Evolutionary conservation across 169 alveolate genomes (phyloP).

Genomic region (Hammondia hammondi): DNA sequence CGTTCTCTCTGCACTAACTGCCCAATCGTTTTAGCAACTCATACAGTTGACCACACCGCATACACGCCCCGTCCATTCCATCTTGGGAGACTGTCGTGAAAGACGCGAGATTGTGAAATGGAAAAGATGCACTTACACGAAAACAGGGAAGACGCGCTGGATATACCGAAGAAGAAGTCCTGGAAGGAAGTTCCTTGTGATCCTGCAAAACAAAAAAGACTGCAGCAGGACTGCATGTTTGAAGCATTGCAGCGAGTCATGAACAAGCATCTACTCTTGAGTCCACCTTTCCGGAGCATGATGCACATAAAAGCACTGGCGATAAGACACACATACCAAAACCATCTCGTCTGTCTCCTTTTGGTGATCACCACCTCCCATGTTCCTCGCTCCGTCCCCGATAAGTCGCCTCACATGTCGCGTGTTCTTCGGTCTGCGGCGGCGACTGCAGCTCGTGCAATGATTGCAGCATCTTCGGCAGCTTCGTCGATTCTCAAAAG

Average conservation of each 20-base stretch:
- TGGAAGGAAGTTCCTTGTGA: background rate
- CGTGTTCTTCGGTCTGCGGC: slow-evolving; percentile 9
- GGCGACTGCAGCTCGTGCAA: slow-evolving; percentile 9
- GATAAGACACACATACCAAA: background rate
- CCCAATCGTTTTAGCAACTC: too few species aligned
- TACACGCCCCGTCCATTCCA: too few species aligned
- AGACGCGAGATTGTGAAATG: background rate
- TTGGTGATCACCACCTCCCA: too few species aligned
- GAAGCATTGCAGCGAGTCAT: too few species aligned
- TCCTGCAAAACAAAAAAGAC: background rate
- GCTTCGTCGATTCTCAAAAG: slow-evolving; percentile 15
- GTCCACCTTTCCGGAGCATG: too few species aligned
- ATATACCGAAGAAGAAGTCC: slow-evolving; percentile 19
- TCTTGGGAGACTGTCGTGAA: too few species aligned
- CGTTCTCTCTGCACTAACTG: too few species aligned
- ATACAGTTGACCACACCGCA: too few species aligned
- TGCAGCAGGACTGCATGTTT: too few species aligned
- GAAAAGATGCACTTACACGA: slow-evolving; percentile 26
- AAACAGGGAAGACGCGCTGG: slow-evolving; percentile 27
- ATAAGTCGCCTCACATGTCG: background rate
- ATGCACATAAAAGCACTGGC: too few species aligned
- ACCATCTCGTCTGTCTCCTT: background rate
- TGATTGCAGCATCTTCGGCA: slow-evolving; percentile 4
- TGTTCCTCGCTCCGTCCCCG: background rate
- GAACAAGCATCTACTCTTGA: too few species aligned